Base-by-base conservation (phyloP, 2,329 filamentous ascomycete species). In the Venturiaceae sp. region DNA sequence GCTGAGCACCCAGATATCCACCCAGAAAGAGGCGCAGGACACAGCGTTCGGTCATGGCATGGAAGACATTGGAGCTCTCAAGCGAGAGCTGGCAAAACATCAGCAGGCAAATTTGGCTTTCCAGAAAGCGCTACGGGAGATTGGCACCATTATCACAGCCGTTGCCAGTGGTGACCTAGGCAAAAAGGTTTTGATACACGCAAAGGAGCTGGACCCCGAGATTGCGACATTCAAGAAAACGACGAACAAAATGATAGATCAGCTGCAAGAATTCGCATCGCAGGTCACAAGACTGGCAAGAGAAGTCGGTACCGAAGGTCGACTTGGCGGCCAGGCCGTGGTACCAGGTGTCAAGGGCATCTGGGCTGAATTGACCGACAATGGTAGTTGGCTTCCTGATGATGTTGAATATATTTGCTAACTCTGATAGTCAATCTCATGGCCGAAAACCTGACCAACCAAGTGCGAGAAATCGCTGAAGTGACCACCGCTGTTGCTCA, bases 221-320 rank as follows among this genome's bases (percentile, higher is more conserved):
- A 97, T 97, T 68, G 94, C 91, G 30, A 92, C 90, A 9, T 97
- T 97, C 79, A 97, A 97, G 76, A 86, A 90, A 67, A 96, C 92
- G 62, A 97, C 97, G 77, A 97, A 97, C 72, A 95, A 89, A 64
- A 97, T 97, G 92, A 95, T 97, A 84, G 92, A 97, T 70, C 92
- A 96, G 73, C 81, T 97, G 60, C 92, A 96, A 71, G 89, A 95
- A 61, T 97, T 97, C 73, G 92, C 92, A 63, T 95, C 90, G 72
- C 92, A 97, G 76, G 92, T 97, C 67, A 96, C 92, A 34, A 87
- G 90, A 64, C 86, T 97, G 65, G 92, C 92, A 57, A 88, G 90
- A 71, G 92, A 97, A 74, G 92, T 97, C 77, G 92, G 92, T 65
- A 97, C 92, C 13, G 92, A 97, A 72, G 92, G 92, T 68, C 87